Percentiles rank a stretch among this genome's conserved stretches.
phyloP scores from a whole-genome alignment of 768 basidiomycete genomes.

The Pulveroboletus sp. region DNA sequence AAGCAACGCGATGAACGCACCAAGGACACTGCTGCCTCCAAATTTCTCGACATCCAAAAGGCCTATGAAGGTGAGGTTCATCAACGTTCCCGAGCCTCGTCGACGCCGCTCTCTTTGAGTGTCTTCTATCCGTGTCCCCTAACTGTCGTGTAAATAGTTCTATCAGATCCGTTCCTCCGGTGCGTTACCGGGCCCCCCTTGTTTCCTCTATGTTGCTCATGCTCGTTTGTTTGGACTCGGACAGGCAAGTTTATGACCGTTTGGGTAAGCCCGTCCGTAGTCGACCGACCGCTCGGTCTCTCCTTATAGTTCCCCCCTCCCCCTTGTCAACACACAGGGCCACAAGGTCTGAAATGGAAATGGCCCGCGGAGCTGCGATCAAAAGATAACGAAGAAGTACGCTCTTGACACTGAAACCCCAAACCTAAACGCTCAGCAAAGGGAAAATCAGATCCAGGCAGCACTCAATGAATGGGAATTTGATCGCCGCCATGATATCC shows the following conservation, averaged over 20 bases:
- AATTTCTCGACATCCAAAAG: conserved; percentile 73
- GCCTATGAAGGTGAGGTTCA: conserved; percentile 66
- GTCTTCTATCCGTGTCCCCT: conserved; percentile 5
- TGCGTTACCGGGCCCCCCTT: conserved; percentile 28
- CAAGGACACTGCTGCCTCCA: conserved; percentile 56
- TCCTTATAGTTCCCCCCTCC: conserved; percentile 10
- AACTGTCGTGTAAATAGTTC: conserved; percentile 37
- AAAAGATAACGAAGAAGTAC: conserved; percentile 47
- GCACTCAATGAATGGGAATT: conserved; percentile 39
- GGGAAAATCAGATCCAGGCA: conserved; percentile 42
- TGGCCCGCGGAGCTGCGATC: conserved; percentile 44
- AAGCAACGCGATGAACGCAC: conserved; percentile 58
- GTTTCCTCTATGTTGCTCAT: conserved; percentile 3
- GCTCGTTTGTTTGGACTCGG: conserved; percentile 6
- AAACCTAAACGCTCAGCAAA: conserved; percentile 18
- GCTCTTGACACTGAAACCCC: conserved; percentile 16
- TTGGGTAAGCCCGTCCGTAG: conserved; percentile 44
- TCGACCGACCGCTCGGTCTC: conserved; percentile 1
- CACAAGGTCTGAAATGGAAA: conserved; percentile 36
- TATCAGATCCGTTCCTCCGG: conserved; percentile 71
- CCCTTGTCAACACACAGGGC: conserved; percentile 20
- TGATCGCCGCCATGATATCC: conserved; percentile 32
- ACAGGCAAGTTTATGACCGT: conserved; percentile 69
- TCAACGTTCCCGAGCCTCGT: not conserved
- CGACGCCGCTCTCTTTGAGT: not conserved